These are phyloP conservation scores for Limnanthes douglasii DNA, from an alignment of 345 rosid genomes.

Conservation along the genomic window DNA sequence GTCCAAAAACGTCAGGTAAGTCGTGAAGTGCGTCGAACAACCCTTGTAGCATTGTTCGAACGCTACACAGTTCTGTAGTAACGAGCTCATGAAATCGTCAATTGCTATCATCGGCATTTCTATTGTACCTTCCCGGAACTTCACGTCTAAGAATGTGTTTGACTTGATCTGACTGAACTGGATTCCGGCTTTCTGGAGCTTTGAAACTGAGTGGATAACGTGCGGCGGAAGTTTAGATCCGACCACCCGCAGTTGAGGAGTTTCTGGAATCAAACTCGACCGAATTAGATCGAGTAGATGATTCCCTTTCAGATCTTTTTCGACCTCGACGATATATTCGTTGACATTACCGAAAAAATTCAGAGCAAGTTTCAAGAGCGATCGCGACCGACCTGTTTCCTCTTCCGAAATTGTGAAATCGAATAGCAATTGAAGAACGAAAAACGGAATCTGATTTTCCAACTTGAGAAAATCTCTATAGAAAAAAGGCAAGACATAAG, in stretches of 20 bases:
- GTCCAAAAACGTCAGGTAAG: conserved; percentile 57
- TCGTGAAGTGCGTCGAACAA: conserved; percentile 45
- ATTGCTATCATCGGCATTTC: conserved; percentile 57
- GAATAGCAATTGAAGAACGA: conserved; percentile 42
- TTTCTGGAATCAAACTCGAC: conserved; percentile 23
- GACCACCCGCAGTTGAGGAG: conserved; percentile 1
- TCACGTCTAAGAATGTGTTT: conserved; percentile 38
- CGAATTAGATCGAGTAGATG: conserved; percentile 71
- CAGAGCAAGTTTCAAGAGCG: conserved; percentile 32
- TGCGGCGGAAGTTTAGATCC: too few species aligned
- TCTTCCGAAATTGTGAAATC: conserved; percentile 19
- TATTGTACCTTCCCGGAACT: conserved; percentile 37
- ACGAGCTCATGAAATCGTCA: conserved; percentile 61
- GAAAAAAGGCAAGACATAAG: conserved; percentile 62
- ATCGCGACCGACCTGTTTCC: conserved; percentile 12
- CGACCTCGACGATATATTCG: conserved; percentile 13
- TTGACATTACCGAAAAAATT: conserved; percentile 42
- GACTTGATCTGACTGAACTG: conserved; percentile 10
- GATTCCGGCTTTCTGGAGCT: conserved; percentile 56
- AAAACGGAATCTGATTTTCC: conserved; percentile 57
- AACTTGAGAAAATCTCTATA: conserved; percentile 33
- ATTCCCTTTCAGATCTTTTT: conserved; percentile 15
- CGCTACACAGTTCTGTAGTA: conserved; percentile 58
- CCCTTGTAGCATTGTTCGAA: conserved; percentile 62
- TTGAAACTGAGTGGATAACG: conserved; percentile 45